Percentiles rank a stretch among this genome's conserved stretches.
phyloP scores from a whole-genome alignment of 78 protist species.

The Dictyostelium intermedium region DNA sequence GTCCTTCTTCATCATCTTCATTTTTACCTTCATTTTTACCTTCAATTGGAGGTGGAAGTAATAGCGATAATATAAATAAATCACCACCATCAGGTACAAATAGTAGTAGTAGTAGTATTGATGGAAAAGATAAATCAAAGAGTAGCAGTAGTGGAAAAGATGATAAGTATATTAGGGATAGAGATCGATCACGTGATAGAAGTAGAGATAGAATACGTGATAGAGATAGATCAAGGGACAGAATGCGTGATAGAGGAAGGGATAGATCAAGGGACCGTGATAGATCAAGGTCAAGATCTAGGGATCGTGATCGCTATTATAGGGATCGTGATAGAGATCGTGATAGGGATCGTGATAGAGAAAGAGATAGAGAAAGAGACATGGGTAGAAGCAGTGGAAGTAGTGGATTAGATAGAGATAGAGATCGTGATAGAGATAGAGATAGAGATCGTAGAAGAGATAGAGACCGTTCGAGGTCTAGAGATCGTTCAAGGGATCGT shows the following conservation, averaged over 20 bases:
- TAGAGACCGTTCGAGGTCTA: constrained; percentile 22
- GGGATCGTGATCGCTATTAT: constrained; percentile 10
- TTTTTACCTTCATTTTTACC: not conserved
- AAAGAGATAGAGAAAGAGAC: not conserved
- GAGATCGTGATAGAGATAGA: not conserved
- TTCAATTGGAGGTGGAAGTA: not conserved
- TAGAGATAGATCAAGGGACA: constrained; percentile 16
- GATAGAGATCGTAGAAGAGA: constrained; percentile 21
- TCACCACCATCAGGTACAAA: not conserved
- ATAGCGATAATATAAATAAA: not conserved
- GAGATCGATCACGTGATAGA: constrained; percentile 25
- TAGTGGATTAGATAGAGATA: not conserved
- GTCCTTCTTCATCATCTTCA: not conserved
- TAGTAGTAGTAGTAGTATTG: not conserved
- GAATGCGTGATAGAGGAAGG: not conserved
- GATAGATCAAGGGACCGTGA: not conserved
- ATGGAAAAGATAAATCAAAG: not conserved
- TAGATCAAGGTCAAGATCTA: constrained; percentile 12
- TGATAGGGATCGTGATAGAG: not conserved
- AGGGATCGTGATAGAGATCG: constrained; percentile 1
- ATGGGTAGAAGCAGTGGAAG: not conserved
- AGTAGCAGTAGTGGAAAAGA: not conserved
- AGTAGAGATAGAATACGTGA: constrained; percentile 7
- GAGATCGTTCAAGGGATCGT: constrained; percentile 13
- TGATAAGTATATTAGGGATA: not conserved